Evolutionary conservation across 768 basidiomycete species (phyloP).

Genomic region (Leccinum variicolor): DNA sequence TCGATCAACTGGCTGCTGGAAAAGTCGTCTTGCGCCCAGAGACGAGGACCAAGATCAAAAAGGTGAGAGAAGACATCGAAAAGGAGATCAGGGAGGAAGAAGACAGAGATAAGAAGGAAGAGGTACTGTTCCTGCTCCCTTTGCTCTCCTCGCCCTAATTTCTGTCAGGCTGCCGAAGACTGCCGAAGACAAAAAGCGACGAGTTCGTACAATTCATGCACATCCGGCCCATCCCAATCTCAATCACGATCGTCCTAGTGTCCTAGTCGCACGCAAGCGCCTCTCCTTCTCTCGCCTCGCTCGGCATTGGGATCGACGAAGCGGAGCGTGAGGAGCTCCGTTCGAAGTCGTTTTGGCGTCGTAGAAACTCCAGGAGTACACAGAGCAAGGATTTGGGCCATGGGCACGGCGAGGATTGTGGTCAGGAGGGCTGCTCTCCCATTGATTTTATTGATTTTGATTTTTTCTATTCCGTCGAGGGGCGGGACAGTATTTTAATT

Average conservation of each 20-base stretch:
- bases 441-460: background rate
- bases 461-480: no score
- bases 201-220: slow-evolving; percentile 18
- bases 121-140: slow-evolving; percentile 37
- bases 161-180: slow-evolving; percentile 42
- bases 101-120: slow-evolving; percentile 66
- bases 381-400: slow-evolving; percentile 1
- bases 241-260: slow-evolving; percentile 14
- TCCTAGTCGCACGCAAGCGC: no score
- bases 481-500: no score
- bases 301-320: slow-evolving; percentile 24
- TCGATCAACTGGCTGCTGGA: slow-evolving; percentile 55
- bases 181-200: slow-evolving; percentile 35
- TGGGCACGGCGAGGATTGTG: background rate
- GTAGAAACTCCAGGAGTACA: slow-evolving; percentile 10
- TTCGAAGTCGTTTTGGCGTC: slow-evolving; percentile 18
- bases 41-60: slow-evolving; percentile 74
- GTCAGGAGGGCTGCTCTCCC: background rate
- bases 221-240: slow-evolving; percentile 16
- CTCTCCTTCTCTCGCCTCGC: slow-evolving; percentile 17
- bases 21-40: slow-evolving; percentile 71
- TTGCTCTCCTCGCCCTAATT: background rate
- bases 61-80: slow-evolving; percentile 67
- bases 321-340: slow-evolving; percentile 19
- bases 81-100: slow-evolving; percentile 66